Evolutionary conservation across 345 rosid genomes (phyloP), one percentile per base, ranked within the genome.

Genomic region (Euphorbia lathyris): DNA sequence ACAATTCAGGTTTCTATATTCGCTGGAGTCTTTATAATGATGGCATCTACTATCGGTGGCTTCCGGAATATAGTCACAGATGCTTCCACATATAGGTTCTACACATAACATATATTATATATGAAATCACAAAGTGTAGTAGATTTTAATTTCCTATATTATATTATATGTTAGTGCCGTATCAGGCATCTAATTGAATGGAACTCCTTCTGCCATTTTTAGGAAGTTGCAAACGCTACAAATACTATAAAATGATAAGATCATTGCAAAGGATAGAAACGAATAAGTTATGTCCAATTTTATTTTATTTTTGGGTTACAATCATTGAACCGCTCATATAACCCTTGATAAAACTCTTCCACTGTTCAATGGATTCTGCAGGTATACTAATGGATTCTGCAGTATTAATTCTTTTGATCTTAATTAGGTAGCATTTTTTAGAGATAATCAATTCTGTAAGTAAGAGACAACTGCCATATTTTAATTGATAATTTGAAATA

Each of bases 1-100:
- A 16, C 16, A 3, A 47, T 60, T 57, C 88, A 94, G 97, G 81
- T 65, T 12, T 77, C 78, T 26, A 87, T 95, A 65, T 62, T 83
- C 43, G 22, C 88, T 52, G 97, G 99, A 70, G 70, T 79, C 76
- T 86, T 90, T 81, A 87, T 94, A 29, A 95, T 95, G 97, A 5
- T 86, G 73, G 97, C 96, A 32, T 95, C 99, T 16, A 91, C 99
- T 1, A 82, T 95, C 36, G 99, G 99, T 40, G 99, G 97, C 30
- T 75, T 95, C 20, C 82, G 97, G 78, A 91, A 90, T 84, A 95
- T 95, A 43, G 66, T 90, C 12, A 52, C 82, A 0, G 97, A 95
- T 81, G 83, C 99, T 66, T 86, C 93, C 40, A 86, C 95, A 8
- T 95, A 88, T 68, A 83, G 80, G 27, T 95, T 95, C 83, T 95